Evolutionary conservation across 2,329 filamentous ascomycete genomes (phyloP).

Genomic region (Catunica adiposa): DNA sequence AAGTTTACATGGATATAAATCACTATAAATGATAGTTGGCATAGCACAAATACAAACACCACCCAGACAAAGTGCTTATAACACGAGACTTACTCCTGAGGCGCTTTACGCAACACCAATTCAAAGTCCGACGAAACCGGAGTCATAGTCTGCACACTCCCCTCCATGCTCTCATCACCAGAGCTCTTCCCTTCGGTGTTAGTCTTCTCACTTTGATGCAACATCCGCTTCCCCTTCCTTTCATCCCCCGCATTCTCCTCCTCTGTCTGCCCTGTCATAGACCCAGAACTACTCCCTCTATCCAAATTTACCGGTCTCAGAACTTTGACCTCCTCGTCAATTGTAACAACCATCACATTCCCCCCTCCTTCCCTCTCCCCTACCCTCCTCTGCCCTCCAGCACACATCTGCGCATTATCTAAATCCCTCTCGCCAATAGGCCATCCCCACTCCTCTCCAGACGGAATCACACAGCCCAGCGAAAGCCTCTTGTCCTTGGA

Average conservation of each 20-base stretch:
- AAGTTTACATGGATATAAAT: no score
- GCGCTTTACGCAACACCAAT: neutral
- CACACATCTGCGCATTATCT: conserved; percentile 40
- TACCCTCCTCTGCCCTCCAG: conserved; percentile 24
- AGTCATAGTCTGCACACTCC: no score
- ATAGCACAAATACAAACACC: no score
- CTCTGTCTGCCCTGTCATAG: neutral
- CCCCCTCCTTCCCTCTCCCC: conserved; percentile 2
- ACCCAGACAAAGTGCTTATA: no score
- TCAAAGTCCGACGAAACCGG: neutral
- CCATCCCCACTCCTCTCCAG: conserved; percentile 42
- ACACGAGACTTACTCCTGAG: neutral
- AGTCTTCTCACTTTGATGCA: neutral
- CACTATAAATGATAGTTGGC: no score
- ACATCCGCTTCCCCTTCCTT: neutral
- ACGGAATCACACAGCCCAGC: conserved; percentile 21
- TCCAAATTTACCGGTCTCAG: neutral
- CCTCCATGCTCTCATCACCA: no score
- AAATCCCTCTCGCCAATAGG: conserved; percentile 38
- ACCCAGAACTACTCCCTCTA: neutral
- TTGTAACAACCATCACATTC: conserved; percentile 6
- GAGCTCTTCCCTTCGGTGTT: neutral
- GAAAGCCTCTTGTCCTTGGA: conserved; percentile 36
- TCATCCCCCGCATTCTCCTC: neutral
- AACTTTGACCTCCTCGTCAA: neutral